Conservation (phyloP, 192 early-diverging fungal genomes). For the Jimgerdemannia lactiflua region DNA sequence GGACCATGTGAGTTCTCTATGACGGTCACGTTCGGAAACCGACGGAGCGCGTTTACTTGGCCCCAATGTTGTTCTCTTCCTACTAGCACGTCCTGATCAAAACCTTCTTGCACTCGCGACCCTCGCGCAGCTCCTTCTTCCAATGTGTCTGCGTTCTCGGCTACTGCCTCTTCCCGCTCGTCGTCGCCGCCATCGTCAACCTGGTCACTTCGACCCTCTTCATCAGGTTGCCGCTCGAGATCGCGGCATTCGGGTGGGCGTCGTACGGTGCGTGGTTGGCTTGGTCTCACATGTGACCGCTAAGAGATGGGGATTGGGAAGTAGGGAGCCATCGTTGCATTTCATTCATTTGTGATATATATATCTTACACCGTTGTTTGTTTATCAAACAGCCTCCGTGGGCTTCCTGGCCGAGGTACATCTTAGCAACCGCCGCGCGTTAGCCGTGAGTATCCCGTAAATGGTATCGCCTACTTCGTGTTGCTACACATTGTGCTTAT, state of each 20-base stretch:
- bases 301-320: background rate
- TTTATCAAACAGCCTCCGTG: conserved; percentile 64
- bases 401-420: conserved; percentile 82
- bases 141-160: conserved; percentile 96
- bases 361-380: background rate
- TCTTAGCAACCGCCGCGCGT: conserved; percentile 76
- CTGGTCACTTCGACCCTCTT: conserved; percentile 65
- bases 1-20: conserved; percentile 66
- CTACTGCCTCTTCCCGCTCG: conserved; percentile 95
- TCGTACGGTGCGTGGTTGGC: conserved; percentile 64
- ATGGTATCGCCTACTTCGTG: background rate
- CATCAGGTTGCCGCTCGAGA: conserved; percentile 71
- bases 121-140: conserved; percentile 79
- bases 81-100: background rate
- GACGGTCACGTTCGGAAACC: background rate
- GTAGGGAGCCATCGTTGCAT: background rate
- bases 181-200: conserved; percentile 71
- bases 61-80: conserved; percentile 1
- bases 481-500: background rate
- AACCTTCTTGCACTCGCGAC: background rate
- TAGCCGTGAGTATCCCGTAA: conserved; percentile 56
- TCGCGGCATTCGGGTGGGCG: conserved; percentile 82
- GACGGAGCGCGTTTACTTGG: background rate
- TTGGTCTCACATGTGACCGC: background rate
- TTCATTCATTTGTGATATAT: background rate